These are phyloP conservation scores for Ilex asprella DNA, from an alignment of 257 asterid species.

Conservation along the genomic window DNA sequence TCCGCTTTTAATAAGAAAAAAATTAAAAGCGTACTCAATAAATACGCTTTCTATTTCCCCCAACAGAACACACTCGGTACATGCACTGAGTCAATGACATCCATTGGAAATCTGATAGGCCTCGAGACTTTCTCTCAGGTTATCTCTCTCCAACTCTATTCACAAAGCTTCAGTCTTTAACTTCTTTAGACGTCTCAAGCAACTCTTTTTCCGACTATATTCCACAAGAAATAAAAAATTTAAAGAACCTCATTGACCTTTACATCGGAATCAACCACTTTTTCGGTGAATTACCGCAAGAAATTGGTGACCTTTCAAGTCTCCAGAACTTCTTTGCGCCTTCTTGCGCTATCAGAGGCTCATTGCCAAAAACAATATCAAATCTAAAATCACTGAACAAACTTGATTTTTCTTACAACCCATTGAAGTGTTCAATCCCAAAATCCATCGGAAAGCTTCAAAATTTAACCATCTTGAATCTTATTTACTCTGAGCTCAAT, in stretches of 20 bases:
- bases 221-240: slow-evolving; percentile 52
- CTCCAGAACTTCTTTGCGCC: slow-evolving; percentile 45
- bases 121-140: slow-evolving; percentile 72
- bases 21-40: too few species aligned
- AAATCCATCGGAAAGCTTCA: slow-evolving; percentile 44
- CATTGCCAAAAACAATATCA: slow-evolving; percentile 56
- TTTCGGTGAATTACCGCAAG: slow-evolving; percentile 56
- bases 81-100: too few species aligned
- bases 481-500: slow-evolving; percentile 45
- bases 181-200: slow-evolving; percentile 66
- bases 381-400: slow-evolving; percentile 46
- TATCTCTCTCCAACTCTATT: slow-evolving; percentile 42
- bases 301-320: slow-evolving; percentile 44
- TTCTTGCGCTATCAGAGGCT: slow-evolving; percentile 58
- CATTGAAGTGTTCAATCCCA: slow-evolving; percentile 62
- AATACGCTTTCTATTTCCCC: too few species aligned
- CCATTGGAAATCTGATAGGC: slow-evolving; percentile 57
- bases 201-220: slow-evolving; percentile 62
- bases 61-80: too few species aligned
- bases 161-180: slow-evolving; percentile 31
- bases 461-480: slow-evolving; percentile 50
- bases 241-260: slow-evolving; percentile 47
- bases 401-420: slow-evolving; percentile 71
- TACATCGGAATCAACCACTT: slow-evolving; percentile 54
- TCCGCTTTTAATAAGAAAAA: too few species aligned